Conservation (phyloP, 78 protist genomes). For the Paulinella micropora region DNA sequence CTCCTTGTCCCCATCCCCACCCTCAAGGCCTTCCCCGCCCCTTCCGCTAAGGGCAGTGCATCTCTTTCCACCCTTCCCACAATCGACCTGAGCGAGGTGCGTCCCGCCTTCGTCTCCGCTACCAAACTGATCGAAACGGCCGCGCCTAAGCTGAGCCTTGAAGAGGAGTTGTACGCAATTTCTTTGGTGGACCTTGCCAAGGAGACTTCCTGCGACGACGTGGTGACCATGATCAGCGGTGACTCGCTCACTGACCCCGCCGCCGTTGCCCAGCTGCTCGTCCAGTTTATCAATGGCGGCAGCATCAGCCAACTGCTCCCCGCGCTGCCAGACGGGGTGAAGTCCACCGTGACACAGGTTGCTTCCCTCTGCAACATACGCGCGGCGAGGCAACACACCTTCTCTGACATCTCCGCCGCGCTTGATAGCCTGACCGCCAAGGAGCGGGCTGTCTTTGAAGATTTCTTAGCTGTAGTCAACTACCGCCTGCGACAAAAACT, state of each 20-base stretch:
- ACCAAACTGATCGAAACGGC: not conserved
- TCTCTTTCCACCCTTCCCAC: not conserved
- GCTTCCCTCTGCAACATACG: no score
- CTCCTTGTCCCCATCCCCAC: constrained; percentile 14
- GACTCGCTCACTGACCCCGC: not conserved
- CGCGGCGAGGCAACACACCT: no score
- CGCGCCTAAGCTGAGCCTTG: constrained; percentile 22
- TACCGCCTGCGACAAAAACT: no score
- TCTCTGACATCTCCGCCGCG: no score
- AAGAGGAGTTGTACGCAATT: constrained; percentile 30
- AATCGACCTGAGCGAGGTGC: not conserved
- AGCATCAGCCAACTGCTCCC: no score
- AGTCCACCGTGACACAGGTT: no score
- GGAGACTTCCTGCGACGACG: not conserved
- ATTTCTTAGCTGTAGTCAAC: no score
- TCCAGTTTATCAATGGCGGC: no score
- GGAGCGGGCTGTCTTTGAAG: no score
- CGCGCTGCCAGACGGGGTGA: no score
- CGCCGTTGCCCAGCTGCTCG: no score
- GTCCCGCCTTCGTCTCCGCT: not conserved
- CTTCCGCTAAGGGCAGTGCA: not conserved
- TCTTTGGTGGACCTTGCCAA: constrained; percentile 21
- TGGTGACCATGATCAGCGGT: not conserved
- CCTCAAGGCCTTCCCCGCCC: not conserved
- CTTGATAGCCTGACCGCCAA: no score